A percentile compares a stretch with the other conserved stretches of the same genome.
Conservation (phyloP, 2,329 filamentous ascomycete genomes). For the Bipolaris victoriae region DNA sequence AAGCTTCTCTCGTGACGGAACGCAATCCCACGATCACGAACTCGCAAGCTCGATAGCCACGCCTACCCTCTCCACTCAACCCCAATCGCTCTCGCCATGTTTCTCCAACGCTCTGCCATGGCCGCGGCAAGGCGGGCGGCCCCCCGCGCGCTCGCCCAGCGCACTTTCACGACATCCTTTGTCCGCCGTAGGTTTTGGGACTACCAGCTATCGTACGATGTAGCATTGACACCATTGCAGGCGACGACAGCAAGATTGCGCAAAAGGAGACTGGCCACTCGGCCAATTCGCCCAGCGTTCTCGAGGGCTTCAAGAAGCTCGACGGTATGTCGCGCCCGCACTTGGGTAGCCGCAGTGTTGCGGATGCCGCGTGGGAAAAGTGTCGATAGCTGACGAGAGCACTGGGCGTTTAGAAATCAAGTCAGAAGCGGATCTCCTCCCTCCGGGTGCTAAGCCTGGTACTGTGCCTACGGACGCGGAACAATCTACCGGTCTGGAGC, state of each 20-base stretch:
- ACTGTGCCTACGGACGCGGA: conserved; percentile 92
- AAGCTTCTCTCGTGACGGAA: conserved; percentile 29
- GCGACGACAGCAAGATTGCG: conserved; percentile 45
- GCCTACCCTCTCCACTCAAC: conserved; percentile 44
- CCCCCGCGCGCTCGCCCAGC: conserved; percentile 50
- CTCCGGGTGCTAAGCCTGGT: conserved; percentile 80
- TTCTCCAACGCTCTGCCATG: conserved; percentile 59
- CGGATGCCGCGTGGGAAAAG: conserved; percentile 9
- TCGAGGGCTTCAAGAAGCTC: conserved; percentile 53
- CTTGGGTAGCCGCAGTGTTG: conserved; percentile 5
- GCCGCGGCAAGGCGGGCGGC: conserved; percentile 55
- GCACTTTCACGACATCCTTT: conserved; percentile 56
- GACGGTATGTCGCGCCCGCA: conserved; percentile 47
- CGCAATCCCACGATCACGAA: conserved; percentile 31
- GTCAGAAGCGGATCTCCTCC: conserved; percentile 78
- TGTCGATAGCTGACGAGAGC: conserved; percentile 36
- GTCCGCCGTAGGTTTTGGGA: conserved; percentile 52
- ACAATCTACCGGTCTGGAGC: conserved; percentile 95
- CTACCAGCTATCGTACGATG: conserved; percentile 40
- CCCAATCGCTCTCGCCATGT: conserved; percentile 51
- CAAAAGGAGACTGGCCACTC: conserved; percentile 45
- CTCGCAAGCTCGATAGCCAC: conserved; percentile 38
- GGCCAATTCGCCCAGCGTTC: conserved; percentile 33
- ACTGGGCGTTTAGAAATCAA: conserved; percentile 73
- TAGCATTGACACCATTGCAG: conserved; percentile 41